Evolutionary conservation across 2,329 filamentous ascomycete genomes (phyloP).

Genomic region (Lachnellula subtilissima): DNA sequence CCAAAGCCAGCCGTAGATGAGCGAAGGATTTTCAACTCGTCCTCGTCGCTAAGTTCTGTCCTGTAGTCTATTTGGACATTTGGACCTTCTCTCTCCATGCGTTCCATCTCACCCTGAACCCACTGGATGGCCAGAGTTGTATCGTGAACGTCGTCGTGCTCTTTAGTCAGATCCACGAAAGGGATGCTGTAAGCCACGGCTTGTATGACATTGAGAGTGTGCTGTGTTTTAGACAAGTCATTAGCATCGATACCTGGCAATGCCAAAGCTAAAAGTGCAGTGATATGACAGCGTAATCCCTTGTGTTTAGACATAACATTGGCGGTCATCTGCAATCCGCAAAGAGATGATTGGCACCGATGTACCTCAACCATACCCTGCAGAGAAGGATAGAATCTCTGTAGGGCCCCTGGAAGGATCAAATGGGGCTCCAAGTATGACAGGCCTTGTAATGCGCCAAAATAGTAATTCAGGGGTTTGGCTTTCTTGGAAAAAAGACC

Average conservation of each 20-base stretch:
- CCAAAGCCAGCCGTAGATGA: conserved; percentile 93
- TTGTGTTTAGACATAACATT: conserved; percentile 89
- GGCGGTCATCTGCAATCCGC: conserved; percentile 86
- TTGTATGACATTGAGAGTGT: conserved; percentile 92
- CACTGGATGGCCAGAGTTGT: conserved; percentile 80
- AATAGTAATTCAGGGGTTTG: conserved; percentile 85
- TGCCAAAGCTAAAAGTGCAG: conserved; percentile 84
- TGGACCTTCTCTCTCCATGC: conserved; percentile 84
- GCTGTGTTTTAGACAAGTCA: conserved; percentile 91
- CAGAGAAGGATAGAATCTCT: conserved; percentile 94
- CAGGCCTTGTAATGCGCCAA: conserved; percentile 82
- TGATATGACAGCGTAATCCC: conserved; percentile 95
- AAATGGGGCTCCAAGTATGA: conserved; percentile 87
- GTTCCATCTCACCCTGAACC: conserved; percentile 90
- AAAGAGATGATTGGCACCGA: conserved; percentile 87
- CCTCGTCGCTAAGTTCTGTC: conserved; percentile 73
- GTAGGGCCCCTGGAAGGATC: conserved; percentile 86
- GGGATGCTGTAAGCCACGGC: conserved; percentile 95
- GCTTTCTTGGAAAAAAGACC: conserved; percentile 95
- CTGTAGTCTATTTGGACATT: conserved; percentile 82
- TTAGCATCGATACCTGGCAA: conserved; percentile 96
- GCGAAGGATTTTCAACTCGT: conserved; percentile 80
- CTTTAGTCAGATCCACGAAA: conserved; percentile 73
- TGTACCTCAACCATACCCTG: conserved; percentile 97
- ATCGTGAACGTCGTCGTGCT: conserved; percentile 62